phyloP scores from a whole-genome alignment of 306 rosid species.

The Vigna radiata region DNA sequence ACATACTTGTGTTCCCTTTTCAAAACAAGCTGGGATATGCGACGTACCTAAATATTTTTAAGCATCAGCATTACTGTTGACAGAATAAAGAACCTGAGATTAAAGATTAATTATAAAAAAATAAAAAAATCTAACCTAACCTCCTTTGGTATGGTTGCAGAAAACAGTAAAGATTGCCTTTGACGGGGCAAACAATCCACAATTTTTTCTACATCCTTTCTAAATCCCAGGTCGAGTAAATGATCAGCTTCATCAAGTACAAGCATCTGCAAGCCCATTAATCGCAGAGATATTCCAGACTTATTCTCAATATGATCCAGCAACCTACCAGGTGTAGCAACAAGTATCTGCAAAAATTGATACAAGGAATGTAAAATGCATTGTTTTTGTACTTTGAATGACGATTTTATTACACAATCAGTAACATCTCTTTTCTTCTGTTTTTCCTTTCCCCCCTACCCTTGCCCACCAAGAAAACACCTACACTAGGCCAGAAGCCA shows the following conservation, averaged over 20 bases:
- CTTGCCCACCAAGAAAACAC: constrained; percentile 4
- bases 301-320: constrained; percentile 89
- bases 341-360: constrained; percentile 71
- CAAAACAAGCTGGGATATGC: constrained; percentile 91
- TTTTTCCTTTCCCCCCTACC: background rate
- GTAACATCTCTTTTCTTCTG: background rate
- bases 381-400: constrained; percentile 2
- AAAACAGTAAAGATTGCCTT: constrained; percentile 83
- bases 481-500: constrained; percentile 4
- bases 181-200: constrained; percentile 94
- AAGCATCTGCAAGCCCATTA: constrained; percentile 90
- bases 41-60: constrained; percentile 72
- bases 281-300: constrained; percentile 78
- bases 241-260: constrained; percentile 95
- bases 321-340: constrained; percentile 97
- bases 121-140: constrained; percentile 53
- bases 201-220: constrained; percentile 88
- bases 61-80: constrained; percentile 36
- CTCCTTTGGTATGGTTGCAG: constrained; percentile 97
- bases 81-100: constrained; percentile 28
- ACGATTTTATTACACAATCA: constrained; percentile 30
- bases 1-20: constrained; percentile 81
- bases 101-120: constrained; percentile 15
- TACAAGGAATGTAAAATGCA: constrained; percentile 16
- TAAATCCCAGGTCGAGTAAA: constrained; percentile 89